Evolutionary conservation across 306 rosid genomes (phyloP).

Genomic region (Cucurbita maxima): DNA sequence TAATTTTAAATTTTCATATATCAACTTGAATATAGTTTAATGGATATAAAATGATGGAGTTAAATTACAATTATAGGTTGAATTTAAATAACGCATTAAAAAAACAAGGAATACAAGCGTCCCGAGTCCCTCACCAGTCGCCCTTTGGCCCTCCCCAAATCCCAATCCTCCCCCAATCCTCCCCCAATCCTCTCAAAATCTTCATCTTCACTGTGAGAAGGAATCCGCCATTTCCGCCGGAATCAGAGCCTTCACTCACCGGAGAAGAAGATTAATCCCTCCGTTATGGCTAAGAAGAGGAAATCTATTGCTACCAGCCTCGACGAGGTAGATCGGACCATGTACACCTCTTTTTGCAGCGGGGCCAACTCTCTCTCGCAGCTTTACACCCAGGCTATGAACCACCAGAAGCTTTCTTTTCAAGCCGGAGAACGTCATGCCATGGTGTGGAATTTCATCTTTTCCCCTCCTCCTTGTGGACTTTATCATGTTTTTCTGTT

Average conservation of each 20-base stretch:
- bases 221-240: neutral
- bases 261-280: neutral
- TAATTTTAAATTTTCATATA: too few relatives aligned
- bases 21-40: too few relatives aligned
- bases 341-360: slow-evolving; percentile 84
- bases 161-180: neutral
- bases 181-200: neutral
- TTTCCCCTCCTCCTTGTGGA: neutral
- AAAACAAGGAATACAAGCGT: neutral
- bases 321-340: slow-evolving; percentile 92
- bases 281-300: slow-evolving; percentile 40
- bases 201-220: neutral
- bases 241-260: neutral
- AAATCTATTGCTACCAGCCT: slow-evolving; percentile 65
- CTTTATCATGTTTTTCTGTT: neutral
- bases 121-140: neutral
- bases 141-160: neutral
- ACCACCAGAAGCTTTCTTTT: slow-evolving; percentile 75
- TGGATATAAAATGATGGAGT: too few relatives aligned
- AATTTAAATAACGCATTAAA: too few relatives aligned
- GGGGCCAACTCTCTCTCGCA: slow-evolving; percentile 95
- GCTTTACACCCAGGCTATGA: slow-evolving; percentile 80
- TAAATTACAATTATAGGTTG: too few relatives aligned
- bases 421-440: slow-evolving; percentile 97
- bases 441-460: slow-evolving; percentile 28